Base-by-base conservation (phyloP, 1,284 basidiomycete species). In the Cryptococcus amylolentus region DNA sequence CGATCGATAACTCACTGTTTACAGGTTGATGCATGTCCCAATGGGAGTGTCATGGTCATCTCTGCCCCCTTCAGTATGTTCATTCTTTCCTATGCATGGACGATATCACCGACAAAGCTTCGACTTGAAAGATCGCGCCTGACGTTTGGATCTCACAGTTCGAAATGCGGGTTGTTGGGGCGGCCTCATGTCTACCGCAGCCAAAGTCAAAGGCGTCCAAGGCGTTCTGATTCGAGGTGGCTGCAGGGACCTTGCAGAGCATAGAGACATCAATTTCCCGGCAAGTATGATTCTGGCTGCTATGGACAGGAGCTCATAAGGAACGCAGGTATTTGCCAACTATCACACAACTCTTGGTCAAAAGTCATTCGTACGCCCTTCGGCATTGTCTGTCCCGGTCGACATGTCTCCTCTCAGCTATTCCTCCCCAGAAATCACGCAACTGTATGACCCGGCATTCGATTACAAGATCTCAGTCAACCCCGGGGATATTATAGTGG, bases 401-500 rank as follows among this genome's bases (percentile, higher is more conserved):
- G 75, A 78, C 16, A 88, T 96, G 58, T 58, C 54, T 14, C 45
- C 56, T 26, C 38, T 52, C 18, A 7, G 40, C 46, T 49, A 54
- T 31, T 45, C 38, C 4, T 12, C 31, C 13, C 18, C n/a, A 5
- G 18, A 10, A 10, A 20, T 50, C 16, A 9, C 49, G 5, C 47
- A 20, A 35, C 28, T 46, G 18, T 20, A 16, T 28, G 46, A 47
- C 56, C 26, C 56, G 54, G 43, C 54, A 62, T 48, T 40, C 16
- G 18, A 26, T 26, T 46, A 10, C 27, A 51, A 56, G 86, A 8
- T 62, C 81, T 55, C 74, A 1, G 82, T 97, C 4, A 71, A 84
- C 23, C 89, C 93, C 2, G 88, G 87, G 3, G 94, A 96, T 71
- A 83, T 87, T 79, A 83, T 97, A 39, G 75, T 95, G 16, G 92